Evolutionary conservation across 2,329 filamentous ascomycete species (phyloP), one percentile per base, ranked within the genome.

Genomic region (Xylariaceae sp.): DNA sequence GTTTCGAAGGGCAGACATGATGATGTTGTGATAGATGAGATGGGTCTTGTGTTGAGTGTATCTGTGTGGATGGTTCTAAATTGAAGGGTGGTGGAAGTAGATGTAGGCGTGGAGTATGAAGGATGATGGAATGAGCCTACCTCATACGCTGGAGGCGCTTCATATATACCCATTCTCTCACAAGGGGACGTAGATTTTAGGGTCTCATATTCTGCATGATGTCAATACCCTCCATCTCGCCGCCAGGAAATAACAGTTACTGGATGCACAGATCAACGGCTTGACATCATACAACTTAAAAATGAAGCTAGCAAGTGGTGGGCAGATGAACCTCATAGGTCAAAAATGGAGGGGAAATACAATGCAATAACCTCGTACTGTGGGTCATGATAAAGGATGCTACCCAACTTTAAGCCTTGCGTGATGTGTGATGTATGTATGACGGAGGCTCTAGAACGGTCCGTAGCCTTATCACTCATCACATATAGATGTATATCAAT

Each of bases 1-100:
- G 71, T 87, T 86, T 62, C 58, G 47, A 14, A 23, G 60, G 36
- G 64, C 66, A 8, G 65, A 69, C 67, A 69, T 71, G 16, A 23
- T 63, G 43, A 29, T 14, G 9, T 24, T 41, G 19, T 53, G 28
- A n/a, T 33, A 6, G 41, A 5, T 29, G 44, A 23, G 23, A 17
- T 29, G 40, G 26, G 8, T 44, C 17, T 44, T 9, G 33, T 36
- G 33, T 36, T 6, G 7, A 11, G 33, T 9, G n/a, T n/a, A n/a
- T n/a, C n/a, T n/a, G n/a, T n/a, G n/a, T n/a, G n/a, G n/a, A n/a
- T n/a, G n/a, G n/a, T n/a, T n/a, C n/a, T n/a, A n/a, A n/a, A n/a
- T n/a, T n/a, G n/a, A n/a, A n/a, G n/a, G n/a, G n/a, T n/a, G n/a
- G n/a, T 19, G 12, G 21, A 29, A 28, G 3, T 34, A 4, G 2